Conservation (phyloP, 805 yeast genomes). For the Yarrowia sp. region DNA sequence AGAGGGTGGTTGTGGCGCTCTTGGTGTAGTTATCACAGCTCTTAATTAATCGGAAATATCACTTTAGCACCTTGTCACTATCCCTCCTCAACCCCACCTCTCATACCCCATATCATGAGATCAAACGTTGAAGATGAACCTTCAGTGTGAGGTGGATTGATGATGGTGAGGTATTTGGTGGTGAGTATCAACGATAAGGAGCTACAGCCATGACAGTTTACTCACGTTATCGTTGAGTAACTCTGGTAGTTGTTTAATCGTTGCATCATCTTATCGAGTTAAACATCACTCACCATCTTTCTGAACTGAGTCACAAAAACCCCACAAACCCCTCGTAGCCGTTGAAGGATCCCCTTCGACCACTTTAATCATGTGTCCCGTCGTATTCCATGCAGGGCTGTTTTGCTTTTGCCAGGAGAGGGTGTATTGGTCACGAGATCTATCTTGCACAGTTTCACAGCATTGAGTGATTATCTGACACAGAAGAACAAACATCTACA, state of each 20-base stretch:
- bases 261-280: too few species aligned
- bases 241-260: too few species aligned
- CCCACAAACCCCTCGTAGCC: neutral
- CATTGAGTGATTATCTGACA: too few species aligned
- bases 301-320: neutral
- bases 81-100: neutral
- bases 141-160: neutral
- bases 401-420: neutral
- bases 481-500: too few species aligned
- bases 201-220: too few species aligned
- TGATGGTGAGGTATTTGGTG: neutral
- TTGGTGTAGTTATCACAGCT: too few species aligned
- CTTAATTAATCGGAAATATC: neutral
- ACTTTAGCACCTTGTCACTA: neutral
- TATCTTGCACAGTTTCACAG: too few species aligned
- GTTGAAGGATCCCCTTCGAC: neutral
- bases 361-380: neutral
- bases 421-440: too few species aligned
- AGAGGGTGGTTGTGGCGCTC: too few species aligned
- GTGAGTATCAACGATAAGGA: too few species aligned
- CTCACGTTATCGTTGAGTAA: too few species aligned
- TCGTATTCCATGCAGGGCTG: constrained; percentile 23
- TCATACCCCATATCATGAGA: constrained; percentile 16
- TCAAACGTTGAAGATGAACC: neutral
- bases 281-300: too few species aligned